These are phyloP conservation scores for Pneumocystis murina DNA, from an alignment of 1,139 yeast genomes.

Conservation along the genomic window DNA sequence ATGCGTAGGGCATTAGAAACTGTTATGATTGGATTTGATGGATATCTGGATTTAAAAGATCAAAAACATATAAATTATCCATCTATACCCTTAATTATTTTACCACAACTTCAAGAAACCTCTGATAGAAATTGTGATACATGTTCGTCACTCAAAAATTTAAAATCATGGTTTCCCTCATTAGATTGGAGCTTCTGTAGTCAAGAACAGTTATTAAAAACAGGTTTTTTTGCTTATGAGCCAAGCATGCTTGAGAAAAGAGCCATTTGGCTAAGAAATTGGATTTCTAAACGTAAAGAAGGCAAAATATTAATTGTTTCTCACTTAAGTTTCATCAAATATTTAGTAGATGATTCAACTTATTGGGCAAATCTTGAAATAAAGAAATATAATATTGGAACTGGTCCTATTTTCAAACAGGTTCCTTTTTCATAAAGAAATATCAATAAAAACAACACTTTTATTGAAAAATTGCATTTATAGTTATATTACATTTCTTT, in stretches of 20 bases:
- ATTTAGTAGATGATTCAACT: background rate
- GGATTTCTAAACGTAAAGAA: background rate
- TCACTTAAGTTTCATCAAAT: background rate
- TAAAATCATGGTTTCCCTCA: background rate
- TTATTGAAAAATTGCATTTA: no score
- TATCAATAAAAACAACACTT: background rate
- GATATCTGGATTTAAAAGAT: background rate
- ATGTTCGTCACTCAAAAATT: background rate
- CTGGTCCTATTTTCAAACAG: background rate
- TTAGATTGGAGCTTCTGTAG: background rate
- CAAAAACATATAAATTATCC: background rate
- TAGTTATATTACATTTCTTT: background rate
- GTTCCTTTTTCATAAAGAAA: background rate
- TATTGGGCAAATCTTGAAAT: background rate
- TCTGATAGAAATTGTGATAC: background rate
- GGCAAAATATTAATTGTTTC: background rate
- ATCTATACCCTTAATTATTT: background rate
- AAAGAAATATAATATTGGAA: background rate
- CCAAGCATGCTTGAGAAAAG: constrained; percentile 1
- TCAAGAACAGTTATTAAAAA: background rate
- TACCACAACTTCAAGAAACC: background rate
- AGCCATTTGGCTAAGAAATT: background rate
- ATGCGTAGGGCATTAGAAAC: constrained; percentile 14
- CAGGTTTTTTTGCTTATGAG: background rate
- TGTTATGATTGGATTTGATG: constrained; percentile 9